Conservation (phyloP, 2,329 filamentous ascomycete species). For the Aspergillus tubingensis region DNA sequence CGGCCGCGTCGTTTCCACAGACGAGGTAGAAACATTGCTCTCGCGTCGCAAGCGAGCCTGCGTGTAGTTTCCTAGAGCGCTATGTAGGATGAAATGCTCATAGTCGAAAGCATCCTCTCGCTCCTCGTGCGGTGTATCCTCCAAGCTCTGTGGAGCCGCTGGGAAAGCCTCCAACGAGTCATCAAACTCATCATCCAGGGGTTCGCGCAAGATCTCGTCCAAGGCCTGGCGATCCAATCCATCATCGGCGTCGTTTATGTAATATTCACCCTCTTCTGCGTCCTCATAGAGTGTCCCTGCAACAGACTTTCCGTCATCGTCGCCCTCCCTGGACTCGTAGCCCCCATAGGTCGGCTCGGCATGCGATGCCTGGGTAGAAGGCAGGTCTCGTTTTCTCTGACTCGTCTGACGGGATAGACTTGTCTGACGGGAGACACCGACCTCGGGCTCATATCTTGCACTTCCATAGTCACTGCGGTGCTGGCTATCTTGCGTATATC, state of each 20-base stretch:
- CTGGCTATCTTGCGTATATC: slow-evolving; percentile 23
- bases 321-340: slow-evolving; percentile 16
- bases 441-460: slow-evolving; percentile 13
- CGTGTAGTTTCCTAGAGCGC: slow-evolving; percentile 71
- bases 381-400: slow-evolving; percentile 1
- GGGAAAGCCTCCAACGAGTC: slow-evolving; percentile 38
- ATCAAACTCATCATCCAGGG: slow-evolving; percentile 43
- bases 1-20: slow-evolving; percentile 53
- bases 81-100: slow-evolving; percentile 92
- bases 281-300: slow-evolving; percentile 46
- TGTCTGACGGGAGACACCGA: slow-evolving; percentile 7
- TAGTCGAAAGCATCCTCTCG: slow-evolving; percentile 96
- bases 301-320: slow-evolving; percentile 33
- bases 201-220: slow-evolving; percentile 53
- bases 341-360: slow-evolving; percentile 13
- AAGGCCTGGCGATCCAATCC: slow-evolving; percentile 67
- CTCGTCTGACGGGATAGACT: slow-evolving; percentile 2
- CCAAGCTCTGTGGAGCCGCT: slow-evolving; percentile 45
- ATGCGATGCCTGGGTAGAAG: not conserved
- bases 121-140: slow-evolving; percentile 79
- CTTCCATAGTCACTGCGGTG: slow-evolving; percentile 25
- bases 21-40: slow-evolving; percentile 48
- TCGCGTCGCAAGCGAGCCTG: slow-evolving; percentile 31
- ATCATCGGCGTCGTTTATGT: slow-evolving; percentile 37
- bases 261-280: slow-evolving; percentile 44